Conservation (phyloP, 2,329 filamentous ascomycete species). For the Calycina herbarum region DNA sequence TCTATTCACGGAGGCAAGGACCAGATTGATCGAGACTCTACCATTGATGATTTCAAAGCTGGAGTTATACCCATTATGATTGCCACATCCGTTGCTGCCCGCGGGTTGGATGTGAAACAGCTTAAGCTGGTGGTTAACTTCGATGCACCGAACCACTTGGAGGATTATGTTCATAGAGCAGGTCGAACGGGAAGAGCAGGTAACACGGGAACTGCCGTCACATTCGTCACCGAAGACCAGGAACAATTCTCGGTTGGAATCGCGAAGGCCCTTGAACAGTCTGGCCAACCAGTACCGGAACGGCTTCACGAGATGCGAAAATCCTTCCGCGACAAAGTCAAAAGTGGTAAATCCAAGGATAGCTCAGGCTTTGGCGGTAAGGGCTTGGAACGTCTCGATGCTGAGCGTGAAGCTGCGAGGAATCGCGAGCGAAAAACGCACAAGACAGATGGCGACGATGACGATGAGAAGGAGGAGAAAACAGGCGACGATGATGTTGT, state of each 20-base stretch:
- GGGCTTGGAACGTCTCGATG: constrained; percentile 86
- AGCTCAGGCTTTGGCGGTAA: constrained; percentile 92
- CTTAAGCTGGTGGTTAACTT: constrained; percentile 96
- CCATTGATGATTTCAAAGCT: constrained; percentile 90
- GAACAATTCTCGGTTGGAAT: constrained; percentile 88
- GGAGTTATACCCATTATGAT: constrained; percentile 87
- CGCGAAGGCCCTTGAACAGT: constrained; percentile 83
- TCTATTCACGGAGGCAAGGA: constrained; percentile 94
- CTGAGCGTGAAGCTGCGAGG: constrained; percentile 84
- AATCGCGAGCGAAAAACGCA: constrained; percentile 85
- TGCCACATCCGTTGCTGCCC: constrained; percentile 91
- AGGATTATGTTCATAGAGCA: constrained; percentile 94
- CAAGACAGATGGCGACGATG: constrained; percentile 81
- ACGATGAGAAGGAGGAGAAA: constrained; percentile 74
- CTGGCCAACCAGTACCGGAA: constrained; percentile 79
- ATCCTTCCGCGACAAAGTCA: constrained; percentile 84
- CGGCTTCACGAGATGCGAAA: constrained; percentile 64
- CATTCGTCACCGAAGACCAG: constrained; percentile 88
- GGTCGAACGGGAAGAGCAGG: constrained; percentile 93
- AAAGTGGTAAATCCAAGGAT: constrained; percentile 86
- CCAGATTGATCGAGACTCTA: constrained; percentile 88
- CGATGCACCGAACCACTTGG: constrained; percentile 88
- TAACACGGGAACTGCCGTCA: constrained; percentile 92
- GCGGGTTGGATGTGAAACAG: constrained; percentile 93
- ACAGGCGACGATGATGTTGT: constrained; percentile 68